These are phyloP conservation scores for Cephaloascus albidus DNA, from an alignment of 805 yeast species.

Conservation along the genomic window DNA sequence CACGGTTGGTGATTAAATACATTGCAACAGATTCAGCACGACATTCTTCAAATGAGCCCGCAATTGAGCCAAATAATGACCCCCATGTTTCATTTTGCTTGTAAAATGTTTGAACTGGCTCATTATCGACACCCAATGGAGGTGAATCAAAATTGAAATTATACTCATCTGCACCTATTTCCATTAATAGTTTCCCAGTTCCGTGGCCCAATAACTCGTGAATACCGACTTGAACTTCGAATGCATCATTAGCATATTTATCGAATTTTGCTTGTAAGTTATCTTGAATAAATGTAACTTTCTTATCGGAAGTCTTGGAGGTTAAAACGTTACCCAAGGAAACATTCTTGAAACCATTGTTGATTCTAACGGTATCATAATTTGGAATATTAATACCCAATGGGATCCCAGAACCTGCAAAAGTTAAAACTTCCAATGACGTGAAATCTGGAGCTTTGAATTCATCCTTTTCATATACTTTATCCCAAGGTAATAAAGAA, in stretches of 20 bases:
- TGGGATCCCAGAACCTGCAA: conserved; percentile 85
- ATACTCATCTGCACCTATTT: conserved; percentile 46
- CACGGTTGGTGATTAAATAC: conserved; percentile 61
- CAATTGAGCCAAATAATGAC: conserved; percentile 67
- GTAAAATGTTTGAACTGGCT: conserved; percentile 61
- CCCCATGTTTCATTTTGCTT: conserved; percentile 88
- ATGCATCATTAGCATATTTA: conserved; percentile 70
- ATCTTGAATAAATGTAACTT: conserved; percentile 54
- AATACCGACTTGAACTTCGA: conserved; percentile 90
- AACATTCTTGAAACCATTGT: conserved; percentile 81
- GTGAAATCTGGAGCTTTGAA: conserved; percentile 92
- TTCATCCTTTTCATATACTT: conserved; percentile 68
- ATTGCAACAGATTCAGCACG: conserved; percentile 88
- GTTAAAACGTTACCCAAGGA: conserved; percentile 79
- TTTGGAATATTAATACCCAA: conserved; percentile 93
- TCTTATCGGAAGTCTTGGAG: conserved; percentile 62
- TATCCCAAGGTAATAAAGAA: conserved; percentile 66
- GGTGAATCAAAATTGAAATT: conserved; percentile 63
- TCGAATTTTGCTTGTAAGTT: conserved; percentile 48
- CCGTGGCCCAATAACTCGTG: conserved; percentile 92
- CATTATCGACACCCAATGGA: conserved; percentile 50
- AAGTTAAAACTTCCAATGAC: conserved; percentile 79
- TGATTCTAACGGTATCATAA: conserved; percentile 81
- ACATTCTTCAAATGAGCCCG: conserved; percentile 89
- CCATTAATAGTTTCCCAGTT: conserved; percentile 68